These are phyloP conservation scores for Alternaria sp. DNA, from an alignment of 2,329 filamentous ascomycete species.

Conservation along the genomic window DNA sequence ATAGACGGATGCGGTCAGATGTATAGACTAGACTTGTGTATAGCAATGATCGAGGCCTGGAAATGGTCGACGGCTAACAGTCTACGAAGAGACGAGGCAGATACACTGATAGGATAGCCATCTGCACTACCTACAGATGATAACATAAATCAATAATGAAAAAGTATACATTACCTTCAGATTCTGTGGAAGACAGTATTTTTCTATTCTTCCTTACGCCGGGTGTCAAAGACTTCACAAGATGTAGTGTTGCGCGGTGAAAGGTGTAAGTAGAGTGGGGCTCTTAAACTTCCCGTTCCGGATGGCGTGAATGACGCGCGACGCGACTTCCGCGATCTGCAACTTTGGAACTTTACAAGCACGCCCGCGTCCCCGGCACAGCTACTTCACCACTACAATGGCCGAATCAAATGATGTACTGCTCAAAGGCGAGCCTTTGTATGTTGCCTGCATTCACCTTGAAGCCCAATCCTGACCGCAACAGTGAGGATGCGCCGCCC, in stretches of 20 bases:
- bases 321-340: slow-evolving; percentile 26
- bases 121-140: neutral
- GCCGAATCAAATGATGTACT: slow-evolving; percentile 24
- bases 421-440: slow-evolving; percentile 41
- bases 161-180: neutral
- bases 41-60: neutral
- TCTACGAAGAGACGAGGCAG: neutral
- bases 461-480: slow-evolving; percentile 15
- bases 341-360: slow-evolving; percentile 12
- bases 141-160: neutral
- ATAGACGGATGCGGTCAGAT: neutral
- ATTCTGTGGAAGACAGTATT: neutral
- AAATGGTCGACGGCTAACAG: neutral
- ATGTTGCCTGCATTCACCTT: slow-evolving; percentile 5
- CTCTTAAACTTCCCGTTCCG: slow-evolving; percentile 25
- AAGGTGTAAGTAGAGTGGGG: neutral
- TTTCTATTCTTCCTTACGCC: neutral
- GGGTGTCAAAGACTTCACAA: neutral
- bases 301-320: slow-evolving; percentile 23
- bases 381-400: slow-evolving; percentile 18
- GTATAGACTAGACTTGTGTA: neutral
- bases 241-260: neutral
- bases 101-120: neutral
- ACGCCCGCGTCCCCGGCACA: neutral
- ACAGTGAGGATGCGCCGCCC: slow-evolving; percentile 34